Conservation (phyloP, 2,329 filamentous ascomycete species). For the Dothiorella sarmentorum region DNA sequence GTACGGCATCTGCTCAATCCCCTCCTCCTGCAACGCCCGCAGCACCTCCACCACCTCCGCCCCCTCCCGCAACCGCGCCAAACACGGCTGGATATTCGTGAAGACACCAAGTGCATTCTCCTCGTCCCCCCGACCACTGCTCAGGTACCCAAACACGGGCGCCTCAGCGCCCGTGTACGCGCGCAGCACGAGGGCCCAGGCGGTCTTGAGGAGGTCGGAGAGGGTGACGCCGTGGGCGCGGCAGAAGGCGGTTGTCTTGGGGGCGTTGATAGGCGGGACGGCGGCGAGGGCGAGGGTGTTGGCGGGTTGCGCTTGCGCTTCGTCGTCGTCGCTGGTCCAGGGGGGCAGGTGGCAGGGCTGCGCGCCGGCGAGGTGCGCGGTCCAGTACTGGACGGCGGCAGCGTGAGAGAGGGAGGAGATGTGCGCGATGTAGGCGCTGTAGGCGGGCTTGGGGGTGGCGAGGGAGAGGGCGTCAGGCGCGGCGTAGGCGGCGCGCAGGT, state of each 20-base stretch:
- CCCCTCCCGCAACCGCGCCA: slow-evolving; percentile 35
- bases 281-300: slow-evolving; percentile 30
- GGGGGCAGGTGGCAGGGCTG: slow-evolving; percentile 41
- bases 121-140: slow-evolving; percentile 38
- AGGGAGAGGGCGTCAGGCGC: slow-evolving; percentile 34
- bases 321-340: slow-evolving; percentile 25
- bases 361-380: slow-evolving; percentile 33
- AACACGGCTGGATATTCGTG: slow-evolving; percentile 46
- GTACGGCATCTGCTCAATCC: slow-evolving; percentile 45
- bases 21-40: slow-evolving; percentile 44
- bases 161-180: slow-evolving; percentile 30
- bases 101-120: slow-evolving; percentile 47
- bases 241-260: slow-evolving; percentile 32
- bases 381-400: slow-evolving; percentile 33
- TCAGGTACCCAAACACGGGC: slow-evolving; percentile 37
- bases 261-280: not conserved
- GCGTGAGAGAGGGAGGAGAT: slow-evolving; percentile 24
- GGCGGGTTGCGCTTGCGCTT: slow-evolving; percentile 25
- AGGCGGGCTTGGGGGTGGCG: slow-evolving; percentile 34
- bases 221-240: slow-evolving; percentile 45
- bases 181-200: slow-evolving; percentile 34
- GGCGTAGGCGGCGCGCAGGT: slow-evolving; percentile 47
- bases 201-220: slow-evolving; percentile 44
- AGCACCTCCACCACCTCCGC: slow-evolving; percentile 38
- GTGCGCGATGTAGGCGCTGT: slow-evolving; percentile 37